Percentiles rank a stretch among this genome's conserved stretches.
phyloP scores from a whole-genome alignment of 2,329 filamentous ascomycete species.

The Pseudogymnoascus sp. region DNA sequence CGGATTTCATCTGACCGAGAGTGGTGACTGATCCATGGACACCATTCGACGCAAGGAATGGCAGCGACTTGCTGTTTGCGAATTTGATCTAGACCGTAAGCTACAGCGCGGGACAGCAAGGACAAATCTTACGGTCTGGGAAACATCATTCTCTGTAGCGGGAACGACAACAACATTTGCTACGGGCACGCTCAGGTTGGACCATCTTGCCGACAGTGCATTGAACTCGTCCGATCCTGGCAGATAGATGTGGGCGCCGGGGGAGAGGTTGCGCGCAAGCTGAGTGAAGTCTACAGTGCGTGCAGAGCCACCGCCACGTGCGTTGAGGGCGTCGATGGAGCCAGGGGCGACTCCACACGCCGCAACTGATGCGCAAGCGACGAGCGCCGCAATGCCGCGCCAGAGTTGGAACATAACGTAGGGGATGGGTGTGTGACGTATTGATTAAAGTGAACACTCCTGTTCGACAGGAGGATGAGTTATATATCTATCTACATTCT shows the following conservation, averaged over 20 bases:
- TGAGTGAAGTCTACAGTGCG: conserved; percentile 35
- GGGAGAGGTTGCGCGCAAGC: conserved; percentile 22
- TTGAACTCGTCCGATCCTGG: conserved; percentile 17
- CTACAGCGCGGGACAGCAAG: not conserved
- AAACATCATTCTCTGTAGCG: conserved; percentile 42
- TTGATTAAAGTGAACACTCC: not conserved
- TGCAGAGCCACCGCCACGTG: conserved; percentile 25
- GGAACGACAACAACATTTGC: conserved; percentile 42
- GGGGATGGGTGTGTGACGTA: not conserved
- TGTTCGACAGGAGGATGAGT: not conserved
- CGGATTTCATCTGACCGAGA: conserved; percentile 15
- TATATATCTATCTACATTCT: not conserved
- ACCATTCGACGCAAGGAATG: conserved; percentile 47
- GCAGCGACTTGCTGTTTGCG: conserved; percentile 39
- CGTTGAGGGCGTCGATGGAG: conserved; percentile 28
- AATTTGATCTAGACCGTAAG: conserved; percentile 35
- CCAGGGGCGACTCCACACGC: conserved; percentile 27
- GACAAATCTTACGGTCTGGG: conserved; percentile 35
- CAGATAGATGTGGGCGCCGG: conserved; percentile 17
- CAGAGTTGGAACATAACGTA: not conserved
- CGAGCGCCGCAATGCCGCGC: conserved; percentile 13
- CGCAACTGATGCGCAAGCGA: conserved; percentile 17
- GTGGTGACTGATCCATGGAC: conserved; percentile 38
- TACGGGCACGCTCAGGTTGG: conserved; percentile 35
- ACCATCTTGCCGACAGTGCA: conserved; percentile 23